Evolutionary conservation across 306 rosid species (phyloP).

Genomic region (Begonia masoniana): DNA sequence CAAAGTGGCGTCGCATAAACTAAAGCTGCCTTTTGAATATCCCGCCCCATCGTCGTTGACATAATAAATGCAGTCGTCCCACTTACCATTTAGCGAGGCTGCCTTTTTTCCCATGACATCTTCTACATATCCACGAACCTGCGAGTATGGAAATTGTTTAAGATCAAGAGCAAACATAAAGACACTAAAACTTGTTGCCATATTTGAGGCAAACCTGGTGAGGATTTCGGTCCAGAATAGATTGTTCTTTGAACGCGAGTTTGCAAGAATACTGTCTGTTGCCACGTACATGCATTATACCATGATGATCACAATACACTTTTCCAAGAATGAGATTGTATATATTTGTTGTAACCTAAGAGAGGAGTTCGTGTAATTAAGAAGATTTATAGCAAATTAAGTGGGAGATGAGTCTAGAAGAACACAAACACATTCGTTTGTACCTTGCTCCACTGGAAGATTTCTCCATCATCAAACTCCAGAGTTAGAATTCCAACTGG

Average conservation of each 20-base stretch:
- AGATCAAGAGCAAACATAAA: neutral
- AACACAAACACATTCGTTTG: conserved; percentile 6
- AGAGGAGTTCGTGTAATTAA: conserved; percentile 4
- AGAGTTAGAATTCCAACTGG: conserved; percentile 79
- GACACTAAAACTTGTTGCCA: too few species aligned
- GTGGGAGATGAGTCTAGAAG: too few species aligned
- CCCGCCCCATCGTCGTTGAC: conserved; percentile 40
- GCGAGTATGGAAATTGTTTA: too few species aligned
- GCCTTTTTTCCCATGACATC: conserved; percentile 48
- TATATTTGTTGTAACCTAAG: conserved; percentile 82
- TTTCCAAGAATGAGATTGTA: conserved; percentile 94
- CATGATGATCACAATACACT: conserved; percentile 92
- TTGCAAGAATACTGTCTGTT: conserved; percentile 72
- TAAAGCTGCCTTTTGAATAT: conserved; percentile 34
- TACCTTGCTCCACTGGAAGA: conserved; percentile 98
- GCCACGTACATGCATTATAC: conserved; percentile 77
- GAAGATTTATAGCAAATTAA: too few species aligned
- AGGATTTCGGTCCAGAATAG: conserved; percentile 95
- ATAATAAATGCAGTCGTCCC: conserved; percentile 84
- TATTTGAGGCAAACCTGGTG: conserved; percentile 52
- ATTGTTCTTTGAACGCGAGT: conserved; percentile 84
- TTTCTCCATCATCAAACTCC: conserved; percentile 93
- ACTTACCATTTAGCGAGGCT: conserved; percentile 77
- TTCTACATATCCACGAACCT: conserved; percentile 87
- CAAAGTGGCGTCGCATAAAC: conserved; percentile 31